Conservation (phyloP, 805 yeast genomes). For the Kodamaea fukazawae region DNA sequence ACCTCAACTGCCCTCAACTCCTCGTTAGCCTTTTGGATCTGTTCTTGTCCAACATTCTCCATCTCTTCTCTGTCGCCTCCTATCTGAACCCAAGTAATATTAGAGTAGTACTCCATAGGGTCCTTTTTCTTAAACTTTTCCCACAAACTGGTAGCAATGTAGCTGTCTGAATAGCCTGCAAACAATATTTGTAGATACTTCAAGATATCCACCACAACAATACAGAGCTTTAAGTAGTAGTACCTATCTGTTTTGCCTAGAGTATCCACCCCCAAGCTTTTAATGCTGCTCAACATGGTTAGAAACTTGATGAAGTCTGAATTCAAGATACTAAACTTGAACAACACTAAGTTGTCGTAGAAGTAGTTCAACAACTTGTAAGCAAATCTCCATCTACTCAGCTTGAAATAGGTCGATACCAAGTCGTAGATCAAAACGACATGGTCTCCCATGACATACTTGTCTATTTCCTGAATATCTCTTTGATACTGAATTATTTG, state of each 20-base stretch:
- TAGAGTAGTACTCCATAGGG: slow-evolving; percentile 4
- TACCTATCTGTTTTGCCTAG: slow-evolving; percentile 1
- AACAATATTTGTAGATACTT: slow-evolving; percentile 19
- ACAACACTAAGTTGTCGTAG: slow-evolving; percentile 13
- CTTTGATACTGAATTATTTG: slow-evolving; percentile 20
- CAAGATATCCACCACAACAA: slow-evolving; percentile 16
- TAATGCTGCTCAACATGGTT: slow-evolving; percentile 20
- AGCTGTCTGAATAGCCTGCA: slow-evolving; percentile 36
- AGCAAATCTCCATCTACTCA: slow-evolving; percentile 31
- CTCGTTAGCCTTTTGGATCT: slow-evolving; percentile 3
- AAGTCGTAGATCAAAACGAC: slow-evolving; percentile 26
- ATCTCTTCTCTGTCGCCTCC: slow-evolving; percentile 1
- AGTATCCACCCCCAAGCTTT: slow-evolving; percentile 5
- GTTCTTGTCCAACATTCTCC: slow-evolving; percentile 6
- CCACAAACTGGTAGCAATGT: neutral
- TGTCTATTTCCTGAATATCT: slow-evolving; percentile 20
- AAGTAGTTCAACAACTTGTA: slow-evolving; percentile 22
- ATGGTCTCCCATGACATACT: slow-evolving; percentile 19
- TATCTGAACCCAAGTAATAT: neutral
- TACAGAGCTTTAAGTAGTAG: slow-evolving; percentile 7
- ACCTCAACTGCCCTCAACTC: neutral
- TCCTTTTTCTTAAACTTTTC: neutral
- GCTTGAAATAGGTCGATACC: slow-evolving; percentile 27
- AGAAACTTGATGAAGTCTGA: slow-evolving; percentile 23
- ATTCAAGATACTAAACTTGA: slow-evolving; percentile 19